Evolutionary conservation across 495 filamentous ascomycete genomes (phyloP), one percentile per base, ranked within the genome.

Genomic region (Neurospora cerealis): DNA sequence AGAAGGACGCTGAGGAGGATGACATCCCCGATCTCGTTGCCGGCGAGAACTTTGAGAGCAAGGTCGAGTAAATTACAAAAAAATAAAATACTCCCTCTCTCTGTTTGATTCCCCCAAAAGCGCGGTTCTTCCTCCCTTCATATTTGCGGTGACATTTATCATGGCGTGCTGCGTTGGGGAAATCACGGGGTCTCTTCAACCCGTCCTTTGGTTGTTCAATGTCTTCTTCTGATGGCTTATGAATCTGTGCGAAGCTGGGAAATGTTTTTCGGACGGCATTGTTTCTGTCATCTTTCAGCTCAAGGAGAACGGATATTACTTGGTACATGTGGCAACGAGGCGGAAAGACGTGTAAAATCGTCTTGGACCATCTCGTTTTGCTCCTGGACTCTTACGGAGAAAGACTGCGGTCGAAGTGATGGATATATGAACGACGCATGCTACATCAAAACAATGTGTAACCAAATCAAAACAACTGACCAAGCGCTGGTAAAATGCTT

Each of bases 1-100:
- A 96, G 84, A 93, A 95, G 87, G 91, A 93, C 66, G 89, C 84
- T 32, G 89, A 91, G 71, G 91, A 93, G 73, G 95, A 94, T 69
- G 93, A 97, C 77, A 99, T 99, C 84, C 96, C 96, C 74, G 95
- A 98, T 74, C 88, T 99, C 75, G 95, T 99, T 32, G 93, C 91
- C 79, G 96, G 96, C 78, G 93, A 96, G 88, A 96, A 92, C 88
- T 99, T 99, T 79, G 96, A 98, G 88, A 92, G 88, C 85, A 95
- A 94, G 86, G 93, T 94, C 78, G 94, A 98, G 87, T 97, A 95
- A 87, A 83, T 70, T 48, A 40, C 70, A 72, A 72, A 69, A 75
- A 73, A 73, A 75, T 73, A 75, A 75, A 72, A 77, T 62, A 69
- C 37, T 70, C 48, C 13, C 48, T 71, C 38, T 46, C 39, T 71